Conservation (phyloP, 1,284 basidiomycete genomes). For the Mrakiaceae sp. region DNA sequence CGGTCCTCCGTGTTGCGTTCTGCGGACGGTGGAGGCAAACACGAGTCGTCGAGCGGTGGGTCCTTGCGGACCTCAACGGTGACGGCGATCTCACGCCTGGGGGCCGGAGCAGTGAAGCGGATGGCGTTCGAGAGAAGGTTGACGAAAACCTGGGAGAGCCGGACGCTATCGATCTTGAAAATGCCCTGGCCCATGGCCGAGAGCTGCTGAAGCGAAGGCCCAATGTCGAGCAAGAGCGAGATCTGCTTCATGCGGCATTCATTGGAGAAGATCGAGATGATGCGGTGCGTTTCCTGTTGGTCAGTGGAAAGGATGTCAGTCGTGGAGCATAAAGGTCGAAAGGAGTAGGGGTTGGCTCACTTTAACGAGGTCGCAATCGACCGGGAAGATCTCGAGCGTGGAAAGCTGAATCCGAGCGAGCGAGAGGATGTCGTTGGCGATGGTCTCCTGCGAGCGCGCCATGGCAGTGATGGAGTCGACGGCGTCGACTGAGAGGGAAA, state of each 20-base stretch:
- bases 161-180: conserved; percentile 30
- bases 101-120: conserved; percentile 13
- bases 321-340: no score
- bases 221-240: conserved; percentile 1
- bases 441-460: conserved; percentile 9
- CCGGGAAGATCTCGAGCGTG: conserved; percentile 14
- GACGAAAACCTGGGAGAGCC: conserved; percentile 31
- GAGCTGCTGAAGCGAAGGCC: neutral
- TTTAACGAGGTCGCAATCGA: conserved; percentile 1
- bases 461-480: conserved; percentile 9
- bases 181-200: neutral
- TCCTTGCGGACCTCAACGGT: conserved; percentile 27
- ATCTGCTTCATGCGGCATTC: conserved; percentile 18
- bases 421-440: conserved; percentile 8
- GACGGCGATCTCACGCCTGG: conserved; percentile 26
- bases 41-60: conserved; percentile 23
- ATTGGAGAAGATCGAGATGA: conserved; percentile 7
- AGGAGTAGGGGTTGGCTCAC: no score
- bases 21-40: conserved; percentile 22
- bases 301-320: no score
- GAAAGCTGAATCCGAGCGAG: conserved; percentile 13
- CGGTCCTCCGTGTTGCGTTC: neutral
- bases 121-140: conserved; percentile 30
- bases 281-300: neutral
- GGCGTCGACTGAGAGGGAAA: neutral